These are phyloP conservation scores for Crithidia bombi DNA, from an alignment of 208 protist species.

Conservation along the genomic window DNA sequence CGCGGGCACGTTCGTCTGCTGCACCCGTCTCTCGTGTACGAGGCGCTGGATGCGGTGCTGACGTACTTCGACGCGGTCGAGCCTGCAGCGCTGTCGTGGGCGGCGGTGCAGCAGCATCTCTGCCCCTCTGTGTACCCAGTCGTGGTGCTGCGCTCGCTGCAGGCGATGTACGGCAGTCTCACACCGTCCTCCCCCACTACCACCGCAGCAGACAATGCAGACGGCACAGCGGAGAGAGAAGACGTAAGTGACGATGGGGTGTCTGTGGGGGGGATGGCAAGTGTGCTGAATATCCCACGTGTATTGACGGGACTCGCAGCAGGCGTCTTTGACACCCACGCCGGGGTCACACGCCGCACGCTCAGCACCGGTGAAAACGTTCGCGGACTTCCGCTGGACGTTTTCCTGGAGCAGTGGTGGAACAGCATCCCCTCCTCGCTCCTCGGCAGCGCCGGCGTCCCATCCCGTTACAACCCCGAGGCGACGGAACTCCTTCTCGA, in stretches of 20 bases:
- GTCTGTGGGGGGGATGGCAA: background rate
- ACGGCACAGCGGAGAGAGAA: background rate
- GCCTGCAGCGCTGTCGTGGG: slow-evolving; percentile 28
- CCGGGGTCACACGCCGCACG: slow-evolving; percentile 3
- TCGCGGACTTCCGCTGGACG: slow-evolving; percentile 40
- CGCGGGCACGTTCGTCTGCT: slow-evolving; percentile 60
- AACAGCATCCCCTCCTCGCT: slow-evolving; percentile 41
- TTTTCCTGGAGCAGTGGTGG: slow-evolving; percentile 40
- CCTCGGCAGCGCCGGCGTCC: slow-evolving; percentile 29
- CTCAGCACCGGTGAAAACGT: slow-evolving; percentile 13
- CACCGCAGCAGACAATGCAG: background rate
- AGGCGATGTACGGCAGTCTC: slow-evolving; percentile 42
- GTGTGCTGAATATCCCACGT: slow-evolving; percentile 32
- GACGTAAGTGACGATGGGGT: slow-evolving; percentile 3
- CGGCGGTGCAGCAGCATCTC: slow-evolving; percentile 36
- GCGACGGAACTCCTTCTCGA: slow-evolving; percentile 29
- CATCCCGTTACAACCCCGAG: slow-evolving; percentile 7
- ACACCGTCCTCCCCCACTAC: background rate
- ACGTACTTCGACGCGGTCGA: slow-evolving; percentile 44
- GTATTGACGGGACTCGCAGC: slow-evolving; percentile 54
- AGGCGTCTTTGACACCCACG: slow-evolving; percentile 39
- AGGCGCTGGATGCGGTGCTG: slow-evolving; percentile 44
- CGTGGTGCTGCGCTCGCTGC: slow-evolving; percentile 58
- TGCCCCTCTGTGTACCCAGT: slow-evolving; percentile 60
- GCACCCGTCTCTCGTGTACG: slow-evolving; percentile 39